Base-by-base conservation (phyloP, 73 alveolate species). In the Effrenium voratum region DNA sequence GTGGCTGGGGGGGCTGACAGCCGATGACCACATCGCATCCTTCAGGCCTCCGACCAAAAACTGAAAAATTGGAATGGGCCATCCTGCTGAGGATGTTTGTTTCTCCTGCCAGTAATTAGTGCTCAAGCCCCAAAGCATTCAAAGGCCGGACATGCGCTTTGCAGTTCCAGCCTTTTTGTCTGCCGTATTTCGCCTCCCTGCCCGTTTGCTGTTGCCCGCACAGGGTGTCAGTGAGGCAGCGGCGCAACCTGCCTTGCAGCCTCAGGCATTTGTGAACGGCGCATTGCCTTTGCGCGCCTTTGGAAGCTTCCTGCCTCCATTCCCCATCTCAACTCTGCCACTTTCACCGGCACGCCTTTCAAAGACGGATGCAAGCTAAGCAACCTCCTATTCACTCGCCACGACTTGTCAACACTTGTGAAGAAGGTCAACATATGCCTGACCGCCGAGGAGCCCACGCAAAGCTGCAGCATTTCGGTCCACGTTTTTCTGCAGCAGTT, bases 11-110 rank as follows among this genome's bases (percentile, higher is more conserved):
- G 55, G 63, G 68, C 85, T 5, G 16, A 45, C 96, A 90, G 57
- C 96, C 96, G 47, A 90, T 68, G 76, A 90, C 96, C 15, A 90
- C 73, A 41, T 90, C 86, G 66, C 96, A 66, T 47, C 96, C 96
- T 16, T 19, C 28, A 3, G 95, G 95, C 95, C 95, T 87, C 68
- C 68, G 12, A 55, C 30, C 12, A 55, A 55, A 55, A 55, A 55
- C 22, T 12, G 22, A 22, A 22, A 15, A 55, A 55, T 55, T 55
- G 38, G 6, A 38, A 32, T 38, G 30, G 4, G 50, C 49, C n/a
- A 30, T n/a, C n/a, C n/a, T n/a, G n/a, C n/a, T n/a, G n/a, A n/a
- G 63, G 26, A 52, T 19, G 63, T 8, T 52, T 52, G 63, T 52
- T 19, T 52, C 19, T 52, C 26, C 63, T 52, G 63, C 63, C 63